phyloP scores from a whole-genome alignment of 768 basidiomycete genomes.

The Kwoniella heveanensis region DNA sequence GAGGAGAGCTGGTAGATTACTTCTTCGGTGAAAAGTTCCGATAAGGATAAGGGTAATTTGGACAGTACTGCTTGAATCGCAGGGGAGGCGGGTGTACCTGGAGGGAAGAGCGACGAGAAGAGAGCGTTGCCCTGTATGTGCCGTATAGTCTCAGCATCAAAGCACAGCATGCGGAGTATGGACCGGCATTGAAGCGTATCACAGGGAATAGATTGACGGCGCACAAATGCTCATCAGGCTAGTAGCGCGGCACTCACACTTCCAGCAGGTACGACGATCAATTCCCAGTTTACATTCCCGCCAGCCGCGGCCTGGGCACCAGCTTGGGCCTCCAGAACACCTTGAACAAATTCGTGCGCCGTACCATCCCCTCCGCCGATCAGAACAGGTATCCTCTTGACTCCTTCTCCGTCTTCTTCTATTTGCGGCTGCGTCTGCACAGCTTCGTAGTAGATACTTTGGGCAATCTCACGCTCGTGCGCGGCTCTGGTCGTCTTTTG shows the following conservation, averaged over 20 bases:
- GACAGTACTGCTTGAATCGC: background rate
- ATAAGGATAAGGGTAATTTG: conserved; percentile 2
- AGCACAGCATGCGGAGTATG: too few species aligned
- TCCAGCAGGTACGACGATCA: conserved; percentile 41
- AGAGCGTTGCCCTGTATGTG: conserved; percentile 87
- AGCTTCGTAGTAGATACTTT: conserved; percentile 16
- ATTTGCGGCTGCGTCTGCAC: too few species aligned
- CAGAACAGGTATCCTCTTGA: conserved; percentile 22
- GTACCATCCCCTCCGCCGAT: conserved; percentile 83
- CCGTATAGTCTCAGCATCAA: too few species aligned
- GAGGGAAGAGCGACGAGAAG: conserved; percentile 74
- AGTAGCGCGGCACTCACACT: conserved; percentile 45
- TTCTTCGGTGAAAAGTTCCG: conserved; percentile 10
- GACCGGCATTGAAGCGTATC: too few species aligned
- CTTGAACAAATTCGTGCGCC: conserved; percentile 80
- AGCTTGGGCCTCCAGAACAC: conserved; percentile 54
- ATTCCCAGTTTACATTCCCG: conserved; percentile 31
- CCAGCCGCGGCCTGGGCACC: background rate
- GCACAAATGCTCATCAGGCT: too few species aligned
- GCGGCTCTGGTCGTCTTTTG: conserved; percentile 60
- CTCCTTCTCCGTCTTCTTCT: background rate
- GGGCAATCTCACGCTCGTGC: conserved; percentile 43
- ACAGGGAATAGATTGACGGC: too few species aligned
- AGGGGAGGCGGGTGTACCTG: conserved; percentile 28
- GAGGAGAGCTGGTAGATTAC: conserved; percentile 62